Base-by-base conservation (phyloP, 139 green algal genomes). In the Choricystis sp. region DNA sequence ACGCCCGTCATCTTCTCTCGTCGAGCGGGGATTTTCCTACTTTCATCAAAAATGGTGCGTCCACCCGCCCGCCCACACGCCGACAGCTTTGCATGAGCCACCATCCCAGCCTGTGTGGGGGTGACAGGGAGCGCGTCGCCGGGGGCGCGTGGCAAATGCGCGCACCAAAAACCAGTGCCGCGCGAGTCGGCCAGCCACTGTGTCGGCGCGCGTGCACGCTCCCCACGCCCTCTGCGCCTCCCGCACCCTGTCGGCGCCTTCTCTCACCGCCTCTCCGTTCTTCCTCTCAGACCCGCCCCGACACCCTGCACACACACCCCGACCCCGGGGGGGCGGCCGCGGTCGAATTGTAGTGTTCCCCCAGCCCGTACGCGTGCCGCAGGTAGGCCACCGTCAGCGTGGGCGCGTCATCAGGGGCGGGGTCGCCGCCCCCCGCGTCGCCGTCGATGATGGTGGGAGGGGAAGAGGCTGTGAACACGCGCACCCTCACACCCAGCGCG, bases 341-440 rank as follows among this genome's bases (percentile, higher is more conserved):
- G n/a, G 16, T 16, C 40, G 40, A 52, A 67, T 98, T 95, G 74
- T 96, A 98, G 69, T 98, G 91, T 74, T 95, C 87, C 0, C 91
- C 91, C 29, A 97, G 77, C 0, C 81, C 89, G 67, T 87, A 96
- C 3, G 88, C 88, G 64, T 98, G 91, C 48, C 77, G 73, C 66
- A 94, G 69, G 74, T 94, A 98, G 66, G 84, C 90, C 59, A 98
- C 56, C 55, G 71, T 64, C 59, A 95, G 62, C 31, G 29, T 59
- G 49, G 22, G 61, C 66, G 70, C 49, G 57, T 61, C 69, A 77
- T 83, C 48, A 91, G 79, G 29, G 85, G 68, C 0, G 89, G 89
- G 26, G 94, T 71, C 9, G 72, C 77, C 19, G 95, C 62, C 23
- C 70, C 31, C 21, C 84, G 75, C 67, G 90, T 72, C 28, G 77